Evolutionary conservation across 805 yeast species (phyloP), one percentile per base, ranked within the genome.

Genomic region (Starmerella powellii): DNA sequence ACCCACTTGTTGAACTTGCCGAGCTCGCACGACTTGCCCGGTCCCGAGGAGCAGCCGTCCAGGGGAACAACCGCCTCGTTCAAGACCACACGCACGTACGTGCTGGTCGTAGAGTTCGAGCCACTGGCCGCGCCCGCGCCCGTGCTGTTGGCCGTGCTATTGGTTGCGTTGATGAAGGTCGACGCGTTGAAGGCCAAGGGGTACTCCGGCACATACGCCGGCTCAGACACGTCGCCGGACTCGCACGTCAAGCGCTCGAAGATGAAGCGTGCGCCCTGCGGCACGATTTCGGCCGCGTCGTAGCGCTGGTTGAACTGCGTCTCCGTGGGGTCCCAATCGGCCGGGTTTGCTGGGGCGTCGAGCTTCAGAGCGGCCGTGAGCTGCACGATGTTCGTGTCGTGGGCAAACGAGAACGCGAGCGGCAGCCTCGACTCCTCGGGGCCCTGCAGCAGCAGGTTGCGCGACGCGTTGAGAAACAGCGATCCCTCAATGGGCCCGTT

Each of bases 21-120:
- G 36, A 61, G 53, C 48, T 58, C 58, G 58, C 75, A 64, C 27
- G 68, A 60, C 51, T 65, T 68, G 1, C 74, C 74, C 6, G 77
- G 77, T 8, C 78, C 77, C 34, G 55, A 50, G 37, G 64, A 58
- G 53, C 78, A 73, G 13, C 57, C 57, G 17, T 66, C 65, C 24
- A 71, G 53, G 21, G 78, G 77, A 34, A 70, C 60, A 18, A 74
- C 76, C 1, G 75, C 75, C 47, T 73, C 78, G 52, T 74, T 73
- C 15, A 72, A 49, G 5, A 71, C 58, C 28, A 64, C 60, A 56
- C 78, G 67, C n/a, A 73, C 72, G 52, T 60, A 74, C 15, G 50
- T 49, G 4, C 57, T 56, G 8, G 46, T 13, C 68, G 66, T 18
- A 73, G 53, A 15, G 76, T 73, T 26, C 66, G 61, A n/a, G 35